These are phyloP conservation scores for Ambrosia trifida DNA, from an alignment of 129 eudicot species.

Conservation along the genomic window DNA sequence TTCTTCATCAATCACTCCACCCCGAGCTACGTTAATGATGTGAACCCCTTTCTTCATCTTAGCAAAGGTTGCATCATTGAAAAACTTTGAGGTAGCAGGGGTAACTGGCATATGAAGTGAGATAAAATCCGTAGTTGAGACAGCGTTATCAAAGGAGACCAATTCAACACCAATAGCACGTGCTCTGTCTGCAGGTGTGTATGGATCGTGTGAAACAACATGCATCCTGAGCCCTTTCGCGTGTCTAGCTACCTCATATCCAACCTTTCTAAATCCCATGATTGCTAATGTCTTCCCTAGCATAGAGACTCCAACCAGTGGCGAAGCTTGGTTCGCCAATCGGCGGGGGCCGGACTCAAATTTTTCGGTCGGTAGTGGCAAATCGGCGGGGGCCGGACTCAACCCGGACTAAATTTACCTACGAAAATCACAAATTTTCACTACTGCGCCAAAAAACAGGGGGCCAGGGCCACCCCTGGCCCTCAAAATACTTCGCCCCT, in stretches of 20 bases:
- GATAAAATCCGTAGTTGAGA: conserved; percentile 63
- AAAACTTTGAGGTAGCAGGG: conserved; percentile 57
- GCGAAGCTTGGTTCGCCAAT: too few species aligned
- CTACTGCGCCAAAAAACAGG: too few species aligned
- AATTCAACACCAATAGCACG: conserved; percentile 74
- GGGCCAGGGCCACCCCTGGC: too few species aligned
- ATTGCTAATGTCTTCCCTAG: conserved; percentile 73
- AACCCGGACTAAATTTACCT: too few species aligned
- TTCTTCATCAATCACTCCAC: conserved; percentile 83
- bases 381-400: too few species aligned
- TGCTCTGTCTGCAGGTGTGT: conserved; percentile 78
- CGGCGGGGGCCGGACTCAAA: too few species aligned
- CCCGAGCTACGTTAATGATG: conserved; percentile 73
- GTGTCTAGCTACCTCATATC: conserved; percentile 86
- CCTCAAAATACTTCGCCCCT: too few species aligned
- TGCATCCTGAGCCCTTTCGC: conserved; percentile 89
- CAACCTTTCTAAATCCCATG: conserved; percentile 84
- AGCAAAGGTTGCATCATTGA: conserved; percentile 63
- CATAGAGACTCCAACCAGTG: conserved; percentile 79
- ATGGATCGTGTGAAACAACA: conserved; percentile 80
- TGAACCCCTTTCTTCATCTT: conserved; percentile 82
- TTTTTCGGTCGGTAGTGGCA: too few species aligned
- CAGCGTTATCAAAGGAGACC: conserved; percentile 64
- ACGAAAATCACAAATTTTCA: too few species aligned
- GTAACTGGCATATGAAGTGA: conserved; percentile 92